These are phyloP conservation scores for Leucoagaricus sp. DNA, from an alignment of 1,284 basidiomycete species.

Conservation along the genomic window DNA sequence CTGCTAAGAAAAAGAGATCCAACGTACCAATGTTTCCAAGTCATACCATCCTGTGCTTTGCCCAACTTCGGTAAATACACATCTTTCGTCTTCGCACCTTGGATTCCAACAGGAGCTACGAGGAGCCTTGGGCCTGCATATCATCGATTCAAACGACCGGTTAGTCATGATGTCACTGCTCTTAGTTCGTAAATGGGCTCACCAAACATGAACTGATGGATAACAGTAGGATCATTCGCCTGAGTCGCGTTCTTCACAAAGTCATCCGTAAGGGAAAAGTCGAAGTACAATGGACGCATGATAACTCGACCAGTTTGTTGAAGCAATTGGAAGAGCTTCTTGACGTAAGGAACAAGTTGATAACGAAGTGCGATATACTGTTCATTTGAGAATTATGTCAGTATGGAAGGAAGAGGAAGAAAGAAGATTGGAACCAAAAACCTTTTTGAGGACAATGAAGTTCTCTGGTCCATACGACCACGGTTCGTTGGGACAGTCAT, in stretches of 20 bases:
- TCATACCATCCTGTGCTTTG: constrained; percentile 24
- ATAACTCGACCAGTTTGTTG: constrained; percentile 36
- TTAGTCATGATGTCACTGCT: no score
- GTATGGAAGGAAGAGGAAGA: not conserved
- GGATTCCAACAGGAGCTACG: constrained; percentile 36
- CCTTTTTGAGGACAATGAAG: constrained; percentile 40
- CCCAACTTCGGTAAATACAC: constrained; percentile 38
- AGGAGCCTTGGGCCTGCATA: constrained; percentile 35
- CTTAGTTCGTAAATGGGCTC: not conserved
- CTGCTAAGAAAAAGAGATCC: not conserved
- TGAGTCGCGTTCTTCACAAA: constrained; percentile 32
- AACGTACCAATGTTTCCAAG: constrained; percentile 39
- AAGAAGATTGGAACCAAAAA: no score
- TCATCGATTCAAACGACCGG: no score
- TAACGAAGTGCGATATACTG: constrained; percentile 43
- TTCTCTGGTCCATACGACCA: constrained; percentile 44
- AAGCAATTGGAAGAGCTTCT: constrained; percentile 36
- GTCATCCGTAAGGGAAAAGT: constrained; percentile 36
- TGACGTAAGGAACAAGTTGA: constrained; percentile 38
- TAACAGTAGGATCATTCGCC: constrained; percentile 34
- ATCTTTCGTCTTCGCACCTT: constrained; percentile 31
- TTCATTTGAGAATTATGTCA: not conserved
- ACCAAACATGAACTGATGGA: constrained; percentile 43
- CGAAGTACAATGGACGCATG: constrained; percentile 39
- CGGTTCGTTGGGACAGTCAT: constrained; percentile 42